Evolutionary conservation across 768 basidiomycete species (phyloP), one percentile per base, ranked within the genome.

Genomic region (Galerina marginata): DNA sequence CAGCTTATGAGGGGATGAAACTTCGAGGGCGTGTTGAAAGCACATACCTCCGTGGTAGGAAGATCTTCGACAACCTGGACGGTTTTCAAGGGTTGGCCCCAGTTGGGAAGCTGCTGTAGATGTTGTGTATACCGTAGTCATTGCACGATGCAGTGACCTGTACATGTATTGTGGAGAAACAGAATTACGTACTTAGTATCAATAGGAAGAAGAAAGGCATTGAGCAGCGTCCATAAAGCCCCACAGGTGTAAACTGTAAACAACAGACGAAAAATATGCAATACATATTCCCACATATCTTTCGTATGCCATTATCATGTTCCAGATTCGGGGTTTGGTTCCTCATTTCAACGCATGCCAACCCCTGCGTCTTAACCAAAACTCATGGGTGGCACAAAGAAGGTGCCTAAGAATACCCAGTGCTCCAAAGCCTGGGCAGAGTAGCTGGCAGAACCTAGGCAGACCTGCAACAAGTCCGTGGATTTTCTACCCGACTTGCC

Each of bases 1-100:
- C 93, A 3, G 92, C 96, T 2, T 99, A 96, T 71, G 85, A 92
- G 65, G 95, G 95, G 4, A 77, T 85, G 67, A 79, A 68, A 15
- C 80, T 97, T 45, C 77, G 66, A 14, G 96, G 96, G 0, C 77
- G 77, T n/a, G 92, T 95, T 38, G 77, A 85, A 60, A 79, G 88
- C 73, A 94, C 93, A 0, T 92, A 85, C 72, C 77, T 99, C n/a
- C 85, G 94, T 4, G 96, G 95, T 2, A 65, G 71, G 15, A 71
- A 90, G 46, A 83, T 90, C 0, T 97, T 91, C 73, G 83, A 86
- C 60, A 64, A 59, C 14, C 55, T 56, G 4, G 70, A 65, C n/a
- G 78, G 79, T 9, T 80, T 79, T 37, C 69, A 74, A 14, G 75
- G 67, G 5, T 39, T 73, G 51, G 23, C 52, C 16, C 78, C 81